These are phyloP conservation scores for Olyra latifolia DNA, from an alignment of 176 grass and related monocot genomes.

Conservation along the genomic window DNA sequence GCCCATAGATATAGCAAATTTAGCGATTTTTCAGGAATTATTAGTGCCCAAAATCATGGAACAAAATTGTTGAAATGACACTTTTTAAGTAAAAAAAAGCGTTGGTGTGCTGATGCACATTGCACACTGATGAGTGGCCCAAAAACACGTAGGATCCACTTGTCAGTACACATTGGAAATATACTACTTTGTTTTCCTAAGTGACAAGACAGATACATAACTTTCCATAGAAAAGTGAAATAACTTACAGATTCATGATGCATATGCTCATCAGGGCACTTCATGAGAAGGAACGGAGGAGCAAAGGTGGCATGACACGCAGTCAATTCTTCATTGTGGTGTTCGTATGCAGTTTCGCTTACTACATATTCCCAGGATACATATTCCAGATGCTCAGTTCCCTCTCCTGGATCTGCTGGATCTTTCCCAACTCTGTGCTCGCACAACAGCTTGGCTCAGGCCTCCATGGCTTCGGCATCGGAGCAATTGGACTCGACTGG, in stretches of 20 bases:
- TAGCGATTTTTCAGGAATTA: neutral
- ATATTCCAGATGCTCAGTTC: conserved; percentile 95
- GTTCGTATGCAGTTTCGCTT: conserved; percentile 79
- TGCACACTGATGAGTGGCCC: neutral
- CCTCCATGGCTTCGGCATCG: conserved; percentile 65
- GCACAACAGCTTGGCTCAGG: conserved; percentile 88
- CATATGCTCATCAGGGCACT: conserved; percentile 32
- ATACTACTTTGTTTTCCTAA: neutral
- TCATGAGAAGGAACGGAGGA: conserved; percentile 69
- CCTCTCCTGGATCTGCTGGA: conserved; percentile 91
- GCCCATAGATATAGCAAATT: neutral
- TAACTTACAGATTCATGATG: neutral
- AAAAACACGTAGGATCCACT: neutral
- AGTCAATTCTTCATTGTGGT: conserved; percentile 90
- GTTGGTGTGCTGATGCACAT: neutral
- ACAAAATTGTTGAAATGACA: neutral
- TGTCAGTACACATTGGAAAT: neutral
- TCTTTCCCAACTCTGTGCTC: conserved; percentile 67
- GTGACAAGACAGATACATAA: neutral
- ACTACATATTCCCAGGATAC: conserved; percentile 88
- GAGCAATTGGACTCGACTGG: conserved; percentile 84
- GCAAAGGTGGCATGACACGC: conserved; percentile 65
- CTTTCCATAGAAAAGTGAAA: neutral
- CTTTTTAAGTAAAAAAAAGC: neutral
- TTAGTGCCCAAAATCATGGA: neutral